Base-by-base conservation (phyloP, 2,329 filamentous ascomycete species). In the Ceratocystis alfenasii region DNA sequence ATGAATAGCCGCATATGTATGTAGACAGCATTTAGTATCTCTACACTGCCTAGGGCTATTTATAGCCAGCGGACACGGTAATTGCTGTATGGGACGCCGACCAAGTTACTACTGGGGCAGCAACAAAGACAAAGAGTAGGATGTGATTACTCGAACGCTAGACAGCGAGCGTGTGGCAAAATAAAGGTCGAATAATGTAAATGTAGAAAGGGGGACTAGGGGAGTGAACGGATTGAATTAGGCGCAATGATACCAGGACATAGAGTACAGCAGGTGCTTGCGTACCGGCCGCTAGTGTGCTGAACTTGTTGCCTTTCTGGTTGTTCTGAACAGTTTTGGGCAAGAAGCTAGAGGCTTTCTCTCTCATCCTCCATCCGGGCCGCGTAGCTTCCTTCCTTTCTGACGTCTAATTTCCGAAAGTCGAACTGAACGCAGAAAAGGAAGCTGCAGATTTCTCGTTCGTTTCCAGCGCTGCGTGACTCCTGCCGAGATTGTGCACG, bases 391-490 rank as follows among this genome's bases (percentile, higher is more conserved):
- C 25, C 33, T 59, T 41, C 36, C 55, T 30, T 59, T 59, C 17
- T 36, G 28, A 59, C 25, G 28, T 59, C 55, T 30, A 59, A 59
- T 59, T 59, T 59, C 55, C 55, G 30, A 59, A 41, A 33, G 17
- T 36, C 33, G 55, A 59, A 20, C 55, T 59, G 30, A 59, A 36
- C 25, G 55, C 28, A 36, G 33, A 33, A n/a, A 59, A 30, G 55
- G 55, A 30, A 59, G 33, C 7, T 59, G 55, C 55, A 59, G 17
- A 17, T 36, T 33, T 36, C 10, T 41, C 4, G 36, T 15, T 59
- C 17, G 55, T n/a, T 33, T n/a, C 55, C 15, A 36, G 28, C 22
- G 2, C 22, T 53, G 48, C 6, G n/a, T n/a, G 25, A 20, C 53
- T 59, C 28, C 33, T 59, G 28, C 53, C 53, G 22, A 59, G 36